Evolutionary conservation across 306 rosid genomes (phyloP), one percentile per base, ranked within the genome.

Genomic region (Leucaena leucocephala): DNA sequence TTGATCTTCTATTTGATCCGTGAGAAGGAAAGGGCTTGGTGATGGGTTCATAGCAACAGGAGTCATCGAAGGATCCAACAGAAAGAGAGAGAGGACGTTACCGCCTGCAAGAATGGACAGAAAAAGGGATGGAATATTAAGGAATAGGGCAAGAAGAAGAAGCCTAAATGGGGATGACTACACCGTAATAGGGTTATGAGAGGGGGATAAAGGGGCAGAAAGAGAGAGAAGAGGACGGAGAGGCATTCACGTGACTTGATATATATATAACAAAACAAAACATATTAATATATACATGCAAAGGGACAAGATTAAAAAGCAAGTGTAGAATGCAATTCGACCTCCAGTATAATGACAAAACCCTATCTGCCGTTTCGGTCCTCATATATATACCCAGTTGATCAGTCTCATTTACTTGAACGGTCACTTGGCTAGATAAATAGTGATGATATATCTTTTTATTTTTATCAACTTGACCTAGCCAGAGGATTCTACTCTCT

Each of bases 221-320:
- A 27, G 27, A 27, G 27, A 27, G 27, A 27, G 77, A 74, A 27
- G 77, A 74, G 67, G 67, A 74, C 80, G 81, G 80, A 78, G 72
- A 76, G 72, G n/a, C 43, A 80, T 86, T 89, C 94, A 92, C 97
- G 94, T 86, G 88, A 79, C 63, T 71, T 70, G 58, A 75, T 84
- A 76, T 66, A 75, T 66, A 75, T 84, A 78, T 76, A 73, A 43
- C 50, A 77, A 75, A 86, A 86, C 81, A 86, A 80, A 82, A 79
- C 55, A 72, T 34, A 66, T 34, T 64, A 34, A 71, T 69, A 69
- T 45, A 6, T 44, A 44, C 2, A 27, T 50, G 48, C 55, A 44
- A 78, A 81, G 86, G 75, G 94, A 94, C 95, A 90, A 85, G 69
- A 70, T 52, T 27, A 27, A 44, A 81, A 79, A 80, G 87, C 85